Conservation (phyloP, 768 basidiomycete species). For the Calocybe gangraenosa region DNA sequence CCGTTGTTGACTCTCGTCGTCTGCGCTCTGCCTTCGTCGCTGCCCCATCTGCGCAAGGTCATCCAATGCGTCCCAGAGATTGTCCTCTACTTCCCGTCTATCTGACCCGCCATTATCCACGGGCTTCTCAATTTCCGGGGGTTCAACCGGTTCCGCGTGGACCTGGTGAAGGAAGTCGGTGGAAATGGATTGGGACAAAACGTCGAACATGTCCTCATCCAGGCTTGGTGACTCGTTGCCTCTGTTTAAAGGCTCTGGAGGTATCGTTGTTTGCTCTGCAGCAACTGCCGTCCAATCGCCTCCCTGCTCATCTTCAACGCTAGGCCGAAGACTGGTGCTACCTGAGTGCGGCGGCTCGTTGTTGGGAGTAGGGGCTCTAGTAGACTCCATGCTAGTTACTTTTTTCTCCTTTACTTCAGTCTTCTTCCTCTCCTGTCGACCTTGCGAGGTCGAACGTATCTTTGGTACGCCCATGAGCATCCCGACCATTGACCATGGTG, state of each 20-base stretch:
- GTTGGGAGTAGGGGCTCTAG: neutral
- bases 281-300: conserved; percentile 10
- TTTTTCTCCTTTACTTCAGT: no score
- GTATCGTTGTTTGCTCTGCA: neutral
- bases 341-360: neutral
- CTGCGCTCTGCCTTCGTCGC: conserved; percentile 8
- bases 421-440: neutral
- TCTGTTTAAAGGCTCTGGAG: neutral
- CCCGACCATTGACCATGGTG: conserved; percentile 16
- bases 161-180: conserved; percentile 4
- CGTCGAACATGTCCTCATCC: conserved; percentile 10
- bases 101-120: neutral
- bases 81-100: conserved; percentile 3
- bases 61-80: conserved; percentile 1
- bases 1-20: conserved; percentile 7
- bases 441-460: conserved; percentile 9
- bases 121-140: no score
- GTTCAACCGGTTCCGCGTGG: no score
- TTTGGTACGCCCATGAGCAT: conserved; percentile 13
- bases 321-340: neutral
- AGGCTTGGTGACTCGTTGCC: neutral
- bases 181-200: conserved; percentile 7
- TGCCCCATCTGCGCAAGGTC: conserved; percentile 6
- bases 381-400: neutral
- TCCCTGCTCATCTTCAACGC: conserved; percentile 4